A percentile compares a stretch with the other conserved stretches of the same genome.
These are phyloP conservation scores for Xylaria sp. DNA, from an alignment of 2,329 filamentous ascomycete genomes.

Conservation along the genomic window DNA sequence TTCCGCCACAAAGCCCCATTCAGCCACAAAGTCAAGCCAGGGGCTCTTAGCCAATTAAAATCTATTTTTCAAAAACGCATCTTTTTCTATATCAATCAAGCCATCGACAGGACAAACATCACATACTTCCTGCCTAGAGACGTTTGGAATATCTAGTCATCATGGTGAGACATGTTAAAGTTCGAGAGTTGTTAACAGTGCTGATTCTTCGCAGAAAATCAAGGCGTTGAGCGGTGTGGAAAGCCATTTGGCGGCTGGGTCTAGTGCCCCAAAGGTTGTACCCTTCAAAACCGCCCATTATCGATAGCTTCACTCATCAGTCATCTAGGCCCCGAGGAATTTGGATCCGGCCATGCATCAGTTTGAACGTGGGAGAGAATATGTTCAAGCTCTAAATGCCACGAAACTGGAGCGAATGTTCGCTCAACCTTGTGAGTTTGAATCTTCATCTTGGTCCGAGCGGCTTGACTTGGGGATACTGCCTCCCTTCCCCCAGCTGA, in stretches of 20 bases:
- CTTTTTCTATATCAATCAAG: constrained; percentile 32
- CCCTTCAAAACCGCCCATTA: neutral
- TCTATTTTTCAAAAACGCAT: constrained; percentile 22
- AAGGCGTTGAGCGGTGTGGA: constrained; percentile 34
- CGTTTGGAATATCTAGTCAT: constrained; percentile 3
- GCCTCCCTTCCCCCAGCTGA: neutral
- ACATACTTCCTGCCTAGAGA: constrained; percentile 10
- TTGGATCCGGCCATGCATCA: constrained; percentile 40
- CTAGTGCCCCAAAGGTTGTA: constrained; percentile 39
- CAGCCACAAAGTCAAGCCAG: constrained; percentile 24
- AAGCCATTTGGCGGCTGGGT: constrained; percentile 59
- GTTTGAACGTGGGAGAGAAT: constrained; percentile 75
- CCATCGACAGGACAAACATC: neutral
- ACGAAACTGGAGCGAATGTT: constrained; percentile 88
- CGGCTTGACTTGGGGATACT: constrained; percentile 57
- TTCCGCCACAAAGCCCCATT: constrained; percentile 23
- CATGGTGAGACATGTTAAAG: constrained; percentile 29
- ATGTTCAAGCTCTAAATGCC: constrained; percentile 68
- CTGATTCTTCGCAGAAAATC: constrained; percentile 37
- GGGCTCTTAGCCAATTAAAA: constrained; percentile 34
- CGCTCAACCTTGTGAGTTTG: constrained; percentile 67
- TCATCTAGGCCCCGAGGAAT: constrained; percentile 45
- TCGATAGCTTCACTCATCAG: constrained; percentile 36
- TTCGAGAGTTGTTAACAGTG: neutral
- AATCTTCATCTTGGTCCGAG: constrained; percentile 49